A percentile compares a stretch with the other conserved stretches of the same genome.
Conservation (phyloP, 169 alveolate species). For the Cryptosporidium ubiquitum region DNA sequence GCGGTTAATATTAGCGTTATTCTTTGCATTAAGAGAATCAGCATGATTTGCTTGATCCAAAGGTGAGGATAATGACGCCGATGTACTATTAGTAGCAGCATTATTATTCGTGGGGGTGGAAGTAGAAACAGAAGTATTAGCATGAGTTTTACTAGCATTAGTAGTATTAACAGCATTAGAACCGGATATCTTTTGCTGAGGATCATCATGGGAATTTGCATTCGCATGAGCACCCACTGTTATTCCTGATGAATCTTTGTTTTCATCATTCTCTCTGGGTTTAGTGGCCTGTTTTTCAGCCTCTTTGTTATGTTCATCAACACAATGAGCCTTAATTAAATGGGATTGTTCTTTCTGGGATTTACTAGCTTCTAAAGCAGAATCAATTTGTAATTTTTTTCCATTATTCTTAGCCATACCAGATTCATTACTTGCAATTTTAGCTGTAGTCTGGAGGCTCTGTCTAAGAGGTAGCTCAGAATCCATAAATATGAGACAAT, state of each 20-base stretch:
- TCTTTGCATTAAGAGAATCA: conserved; percentile 18
- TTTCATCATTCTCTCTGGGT: not conserved
- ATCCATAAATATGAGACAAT: conserved; percentile 52
- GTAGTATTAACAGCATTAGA: not conserved
- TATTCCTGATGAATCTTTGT: not conserved
- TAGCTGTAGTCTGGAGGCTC: conserved; percentile 5
- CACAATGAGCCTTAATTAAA: not conserved
- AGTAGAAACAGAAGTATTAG: not conserved
- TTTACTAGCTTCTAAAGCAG: not conserved
- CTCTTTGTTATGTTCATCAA: not conserved
- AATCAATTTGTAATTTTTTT: not conserved
- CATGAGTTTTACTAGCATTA: not conserved
- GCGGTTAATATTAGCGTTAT: conserved; percentile 21
- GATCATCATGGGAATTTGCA: not conserved
- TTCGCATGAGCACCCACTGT: not conserved
- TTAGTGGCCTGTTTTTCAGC: not conserved
- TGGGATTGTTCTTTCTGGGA: not conserved
- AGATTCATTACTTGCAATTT: conserved; percentile 11
- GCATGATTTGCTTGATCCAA: not conserved
- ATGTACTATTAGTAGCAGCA: not conserved
- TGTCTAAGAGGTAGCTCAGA: conserved; percentile 50
- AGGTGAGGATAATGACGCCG: not conserved
- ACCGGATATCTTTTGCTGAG: not conserved
- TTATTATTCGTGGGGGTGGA: not conserved
- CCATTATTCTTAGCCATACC: not conserved